A percentile compares a stretch with the other conserved stretches of the same genome.
Conservation (phyloP, 208 protist genomes). For the Acanthamoeba divionensis region DNA sequence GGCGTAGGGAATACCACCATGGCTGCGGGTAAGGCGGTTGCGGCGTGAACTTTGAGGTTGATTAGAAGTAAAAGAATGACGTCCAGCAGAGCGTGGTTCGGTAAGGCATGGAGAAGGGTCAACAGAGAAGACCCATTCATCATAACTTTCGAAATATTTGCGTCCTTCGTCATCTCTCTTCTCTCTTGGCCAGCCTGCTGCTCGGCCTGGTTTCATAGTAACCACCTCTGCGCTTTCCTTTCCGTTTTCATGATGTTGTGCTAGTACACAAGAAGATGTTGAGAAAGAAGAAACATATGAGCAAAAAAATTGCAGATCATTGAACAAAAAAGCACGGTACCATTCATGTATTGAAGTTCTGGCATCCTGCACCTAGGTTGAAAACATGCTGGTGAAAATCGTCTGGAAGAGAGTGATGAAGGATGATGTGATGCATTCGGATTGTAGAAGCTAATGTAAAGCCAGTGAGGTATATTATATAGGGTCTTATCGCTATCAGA, state of each 20-base stretch:
- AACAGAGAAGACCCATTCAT: background rate
- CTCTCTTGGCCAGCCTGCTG: background rate
- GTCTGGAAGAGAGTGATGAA: background rate
- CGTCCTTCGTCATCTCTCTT: background rate
- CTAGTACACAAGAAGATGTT: background rate
- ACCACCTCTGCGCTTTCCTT: background rate
- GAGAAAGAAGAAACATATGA: too few species aligned
- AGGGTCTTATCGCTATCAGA: background rate
- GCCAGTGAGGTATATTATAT: conserved; percentile 65
- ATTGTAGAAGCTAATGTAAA: conserved; percentile 65
- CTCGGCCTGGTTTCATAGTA: background rate
- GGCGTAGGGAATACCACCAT: too few species aligned
- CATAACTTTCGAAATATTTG: conserved; percentile 15
- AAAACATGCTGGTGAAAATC: background rate
- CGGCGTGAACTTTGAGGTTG: background rate
- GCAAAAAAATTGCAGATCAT: too few species aligned
- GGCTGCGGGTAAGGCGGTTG: background rate
- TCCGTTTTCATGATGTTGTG: background rate
- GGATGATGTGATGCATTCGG: background rate
- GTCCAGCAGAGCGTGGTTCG: background rate
- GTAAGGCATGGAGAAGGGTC: background rate
- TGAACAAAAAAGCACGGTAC: too few species aligned
- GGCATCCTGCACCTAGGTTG: conserved; percentile 8
- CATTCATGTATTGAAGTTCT: conserved; percentile 4
- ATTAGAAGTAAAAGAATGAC: background rate